These are phyloP conservation scores for Arachnopeziza araneosa DNA, from an alignment of 2,329 filamentous ascomycete species.

Conservation along the genomic window DNA sequence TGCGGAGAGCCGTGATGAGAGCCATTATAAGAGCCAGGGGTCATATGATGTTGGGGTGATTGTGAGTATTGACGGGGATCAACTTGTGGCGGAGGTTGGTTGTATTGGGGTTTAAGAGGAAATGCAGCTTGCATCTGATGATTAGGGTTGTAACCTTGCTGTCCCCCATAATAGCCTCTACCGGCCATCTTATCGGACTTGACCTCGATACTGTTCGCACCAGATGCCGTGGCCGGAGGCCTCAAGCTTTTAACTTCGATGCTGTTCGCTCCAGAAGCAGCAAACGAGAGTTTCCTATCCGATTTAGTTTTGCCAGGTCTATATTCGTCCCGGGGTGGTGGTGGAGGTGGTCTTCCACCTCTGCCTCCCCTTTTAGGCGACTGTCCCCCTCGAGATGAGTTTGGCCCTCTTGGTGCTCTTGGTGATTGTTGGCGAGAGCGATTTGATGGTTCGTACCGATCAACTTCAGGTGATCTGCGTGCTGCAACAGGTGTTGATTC, in stretches of 20 bases:
- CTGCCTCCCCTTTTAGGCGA: constrained; percentile 23
- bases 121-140: constrained; percentile 34
- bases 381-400: constrained; percentile 17
- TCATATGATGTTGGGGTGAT: constrained; percentile 52
- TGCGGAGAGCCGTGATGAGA: constrained; percentile 38
- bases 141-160: constrained; percentile 32
- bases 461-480: constrained; percentile 24
- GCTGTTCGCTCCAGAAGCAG: constrained; percentile 30
- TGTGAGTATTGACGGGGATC: constrained; percentile 44
- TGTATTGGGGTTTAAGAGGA: constrained; percentile 32
- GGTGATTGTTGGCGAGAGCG: constrained; percentile 27
- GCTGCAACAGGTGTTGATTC: constrained; percentile 15
- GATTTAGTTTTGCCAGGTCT: constrained; percentile 15
- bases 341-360: constrained; percentile 5
- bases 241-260: constrained; percentile 27
- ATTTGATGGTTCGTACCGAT: constrained; percentile 25
- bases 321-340: constrained; percentile 26
- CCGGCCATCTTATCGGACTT: constrained; percentile 32
- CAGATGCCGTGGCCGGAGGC: constrained; percentile 27
- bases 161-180: constrained; percentile 30
- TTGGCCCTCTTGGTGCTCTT: constrained; percentile 22
- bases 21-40: constrained; percentile 49
- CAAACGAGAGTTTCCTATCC: constrained; percentile 14
- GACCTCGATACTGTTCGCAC: constrained; percentile 33
- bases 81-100: constrained; percentile 28